phyloP scores from a whole-genome alignment of 2,329 filamentous ascomycete genomes.

The Truncatella angustata region DNA sequence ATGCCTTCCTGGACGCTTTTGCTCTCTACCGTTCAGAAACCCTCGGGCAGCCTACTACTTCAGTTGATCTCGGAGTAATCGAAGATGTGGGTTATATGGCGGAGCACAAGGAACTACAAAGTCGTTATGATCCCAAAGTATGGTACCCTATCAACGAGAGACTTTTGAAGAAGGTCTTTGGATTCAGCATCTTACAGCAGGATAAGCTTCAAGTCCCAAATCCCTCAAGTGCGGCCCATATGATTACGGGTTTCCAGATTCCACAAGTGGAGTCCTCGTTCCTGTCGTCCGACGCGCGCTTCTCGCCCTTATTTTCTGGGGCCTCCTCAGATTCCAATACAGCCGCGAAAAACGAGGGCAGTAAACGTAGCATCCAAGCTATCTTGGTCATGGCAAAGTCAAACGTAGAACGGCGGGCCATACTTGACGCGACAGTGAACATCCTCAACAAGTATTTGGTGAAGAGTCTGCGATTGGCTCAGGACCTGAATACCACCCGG shows the following conservation, averaged over 20 bases:
- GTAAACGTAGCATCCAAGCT: background rate
- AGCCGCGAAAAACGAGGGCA: too few relatives aligned
- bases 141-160: background rate
- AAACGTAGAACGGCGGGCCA: background rate
- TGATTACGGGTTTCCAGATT: background rate
- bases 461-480: background rate
- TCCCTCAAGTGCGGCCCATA: background rate
- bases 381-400: background rate
- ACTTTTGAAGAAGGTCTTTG: background rate
- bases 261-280: background rate
- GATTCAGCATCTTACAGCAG: background rate
- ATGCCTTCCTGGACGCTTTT: slow-evolving; percentile 29
- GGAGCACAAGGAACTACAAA: background rate
- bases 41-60: too few relatives aligned
- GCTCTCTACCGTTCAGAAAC: slow-evolving; percentile 22
- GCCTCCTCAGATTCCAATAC: too few relatives aligned
- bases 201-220: background rate
- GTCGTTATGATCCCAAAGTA: background rate
- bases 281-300: background rate
- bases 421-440: too few relatives aligned
- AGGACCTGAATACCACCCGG: slow-evolving; percentile 9
- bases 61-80: background rate
- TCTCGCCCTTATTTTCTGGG: background rate
- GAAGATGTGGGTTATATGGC: background rate
- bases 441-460: background rate